Base-by-base conservation (phyloP, 257 asterid genomes). In the Lantana camara region DNA sequence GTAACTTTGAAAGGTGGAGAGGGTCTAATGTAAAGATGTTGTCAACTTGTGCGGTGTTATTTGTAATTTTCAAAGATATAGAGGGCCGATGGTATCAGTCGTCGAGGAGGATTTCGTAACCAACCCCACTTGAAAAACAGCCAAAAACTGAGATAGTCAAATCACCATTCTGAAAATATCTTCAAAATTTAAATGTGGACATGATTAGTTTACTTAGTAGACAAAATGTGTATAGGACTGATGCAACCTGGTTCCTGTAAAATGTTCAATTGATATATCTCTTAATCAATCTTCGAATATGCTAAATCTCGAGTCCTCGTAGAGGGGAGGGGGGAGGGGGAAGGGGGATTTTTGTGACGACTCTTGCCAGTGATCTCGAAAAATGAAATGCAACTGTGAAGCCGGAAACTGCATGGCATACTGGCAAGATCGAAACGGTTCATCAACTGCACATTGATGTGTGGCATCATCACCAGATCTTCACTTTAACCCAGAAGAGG, bases 401-500 rank as follows among this genome's bases (percentile, higher is more conserved):
- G n/a, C n/a, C n/a, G n/a, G n/a, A n/a, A n/a, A n/a, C n/a, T n/a
- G n/a, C n/a, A n/a, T n/a, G n/a, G n/a, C 47, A 55, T 16, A 4
- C 17, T 0, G 16, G 5, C 63, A 63, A 64, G 63, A 40, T 19
- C 7, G 30, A n/a, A 66, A 30, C 64, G 40, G 35, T 51, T 64
- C 67, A 20, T 68, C 66, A 37, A 47, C 80, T 11, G 67, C 80
- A 64, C 60, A 69, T n/a, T 49, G 45, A 59, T 2, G 5, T 62
- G 58, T 65, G 60, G 53, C 69, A 74, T 87, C 69, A 74, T 87
- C 85, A 92, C 97, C 97, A 92, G 35, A 89, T 76, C 93, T 89
- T 92, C 50, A 80, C 82, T 70, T 72, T 82, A 64, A 92, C 82
- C 93, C 93, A 92, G 60, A 85, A 74, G 78, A 92, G 87, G 81